phyloP scores from a whole-genome alignment of 768 basidiomycete genomes.

The Naganishia friedmannii region DNA sequence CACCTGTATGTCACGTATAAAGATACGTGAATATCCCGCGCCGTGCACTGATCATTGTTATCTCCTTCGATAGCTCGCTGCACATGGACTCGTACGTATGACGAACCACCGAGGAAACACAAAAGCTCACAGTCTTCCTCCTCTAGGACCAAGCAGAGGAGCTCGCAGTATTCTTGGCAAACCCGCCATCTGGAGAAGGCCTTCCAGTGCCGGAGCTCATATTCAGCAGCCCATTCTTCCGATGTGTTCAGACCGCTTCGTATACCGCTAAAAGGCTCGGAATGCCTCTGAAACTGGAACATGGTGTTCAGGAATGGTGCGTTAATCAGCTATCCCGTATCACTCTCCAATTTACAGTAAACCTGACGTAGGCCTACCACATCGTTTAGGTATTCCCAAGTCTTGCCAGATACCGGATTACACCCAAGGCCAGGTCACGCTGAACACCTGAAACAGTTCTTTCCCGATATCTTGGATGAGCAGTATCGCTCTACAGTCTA shows the following conservation, averaged over 20 bases:
- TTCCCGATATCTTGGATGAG: constrained; percentile 38
- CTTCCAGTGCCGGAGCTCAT: constrained; percentile 47
- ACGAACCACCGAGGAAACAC: not conserved
- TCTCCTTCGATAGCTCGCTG: constrained; percentile 38
- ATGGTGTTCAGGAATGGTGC: constrained; percentile 50
- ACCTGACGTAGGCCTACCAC: not conserved
- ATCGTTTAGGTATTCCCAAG: constrained; percentile 47
- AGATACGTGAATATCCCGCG: not conserved
- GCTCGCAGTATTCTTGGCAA: constrained; percentile 42
- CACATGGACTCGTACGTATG: constrained; percentile 35
- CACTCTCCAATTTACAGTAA: not conserved
- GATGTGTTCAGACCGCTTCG: constrained; percentile 49
- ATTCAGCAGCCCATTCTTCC: constrained; percentile 49
- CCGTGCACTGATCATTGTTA: not conserved
- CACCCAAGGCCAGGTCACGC: constrained; percentile 47
- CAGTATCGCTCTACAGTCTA: constrained; percentile 45
- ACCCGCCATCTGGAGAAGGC: constrained; percentile 28
- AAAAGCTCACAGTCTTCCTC: not conserved
- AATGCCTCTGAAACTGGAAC: constrained; percentile 40
- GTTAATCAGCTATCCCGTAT: not conserved
- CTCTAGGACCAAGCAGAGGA: constrained; percentile 36
- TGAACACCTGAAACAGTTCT: constrained; percentile 33
- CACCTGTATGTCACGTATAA: constrained; percentile 45
- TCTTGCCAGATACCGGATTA: constrained; percentile 42
- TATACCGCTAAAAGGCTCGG: constrained; percentile 38